Base-by-base conservation (phyloP, 257 asterid genomes). In the Plantago major region DNA sequence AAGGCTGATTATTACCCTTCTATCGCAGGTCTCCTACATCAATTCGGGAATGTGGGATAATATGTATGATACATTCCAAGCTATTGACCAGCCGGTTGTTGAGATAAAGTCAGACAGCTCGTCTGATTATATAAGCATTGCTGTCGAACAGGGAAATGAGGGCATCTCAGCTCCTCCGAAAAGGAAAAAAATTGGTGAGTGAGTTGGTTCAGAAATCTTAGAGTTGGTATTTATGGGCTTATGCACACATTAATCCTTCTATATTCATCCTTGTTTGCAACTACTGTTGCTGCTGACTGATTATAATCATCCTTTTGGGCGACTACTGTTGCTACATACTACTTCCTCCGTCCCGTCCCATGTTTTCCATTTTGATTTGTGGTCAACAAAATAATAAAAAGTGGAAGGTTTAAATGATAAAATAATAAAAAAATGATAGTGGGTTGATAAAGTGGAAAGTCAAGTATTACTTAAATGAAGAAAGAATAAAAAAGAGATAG, bases 11-110 rank as follows among this genome's bases (percentile, higher is more conserved):
- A 58, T 68, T 56, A 67, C 26, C 26, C 26, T 72, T 67, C 47
- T 74, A 49, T 71, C 67, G 64, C 93, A 91, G 98, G 90, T 91
- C 56, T 69, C 82, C 53, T 82, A 80, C 65, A 88, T 91, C 19
- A 86, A 81, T 73, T 61, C 58, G 69, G 96, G 95, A 66, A 71
- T 84, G 69, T 80, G 84, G 82, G 97, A 86, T 72, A 84, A 76
- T 71, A 76, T 82, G 81, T 81, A 84, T 63, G 95, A 90, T 70
- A 55, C 88, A 54, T 57, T 82, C 72, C 83, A 72, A 63, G 70
- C 71, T 48, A 51, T 71, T 30, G 62, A 66, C 64, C 77, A 77
- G 55, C 76, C 55, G 56, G 81, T 71, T 18, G 22, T 49, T 51
- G 77, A 60, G 30, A 73, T 64, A 67, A 67, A 48, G 58, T 16